Conservation (phyloP, 2,329 filamentous ascomycete genomes). For the Penicillium occitanis region DNA sequence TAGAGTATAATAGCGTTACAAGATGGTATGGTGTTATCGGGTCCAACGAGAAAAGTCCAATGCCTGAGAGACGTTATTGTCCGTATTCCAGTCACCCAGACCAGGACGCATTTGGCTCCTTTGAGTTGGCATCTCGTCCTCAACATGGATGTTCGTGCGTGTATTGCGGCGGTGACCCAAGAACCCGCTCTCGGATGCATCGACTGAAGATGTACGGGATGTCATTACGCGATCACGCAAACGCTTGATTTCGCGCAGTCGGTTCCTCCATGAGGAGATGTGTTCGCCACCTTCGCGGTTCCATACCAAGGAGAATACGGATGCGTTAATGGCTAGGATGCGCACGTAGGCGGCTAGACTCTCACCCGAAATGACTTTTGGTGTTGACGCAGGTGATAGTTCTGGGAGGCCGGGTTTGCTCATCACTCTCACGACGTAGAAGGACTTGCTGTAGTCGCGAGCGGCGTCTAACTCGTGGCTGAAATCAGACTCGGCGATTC, state of each 20-base stretch:
- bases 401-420: conserved; percentile 86
- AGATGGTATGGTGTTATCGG: conserved; percentile 27
- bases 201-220: conserved; percentile 33
- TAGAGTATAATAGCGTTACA: not conserved
- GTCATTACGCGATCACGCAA: conserved; percentile 62
- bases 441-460: conserved; percentile 48
- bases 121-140: conserved; percentile 32
- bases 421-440: conserved; percentile 87
- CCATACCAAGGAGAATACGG: conserved; percentile 93
- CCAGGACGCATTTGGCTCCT: conserved; percentile 37
- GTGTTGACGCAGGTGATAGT: conserved; percentile 83
- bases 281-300: conserved; percentile 71
- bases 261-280: conserved; percentile 83
- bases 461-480: conserved; percentile 28
- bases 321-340: conserved; percentile 86
- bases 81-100: conserved; percentile 40
- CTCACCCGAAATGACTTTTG: conserved; percentile 81
- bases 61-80: conserved; percentile 40
- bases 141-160: conserved; percentile 39
- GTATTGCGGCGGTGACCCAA: conserved; percentile 38
- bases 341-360: conserved; percentile 84
- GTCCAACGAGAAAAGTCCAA: conserved; percentile 47
- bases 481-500: conserved; percentile 39
- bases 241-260: conserved; percentile 78
- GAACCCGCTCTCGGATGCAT: conserved; percentile 35